Evolutionary conservation across 2,329 filamentous ascomycete genomes (phyloP).

Genomic region (Aspergillus transmontanensis): DNA sequence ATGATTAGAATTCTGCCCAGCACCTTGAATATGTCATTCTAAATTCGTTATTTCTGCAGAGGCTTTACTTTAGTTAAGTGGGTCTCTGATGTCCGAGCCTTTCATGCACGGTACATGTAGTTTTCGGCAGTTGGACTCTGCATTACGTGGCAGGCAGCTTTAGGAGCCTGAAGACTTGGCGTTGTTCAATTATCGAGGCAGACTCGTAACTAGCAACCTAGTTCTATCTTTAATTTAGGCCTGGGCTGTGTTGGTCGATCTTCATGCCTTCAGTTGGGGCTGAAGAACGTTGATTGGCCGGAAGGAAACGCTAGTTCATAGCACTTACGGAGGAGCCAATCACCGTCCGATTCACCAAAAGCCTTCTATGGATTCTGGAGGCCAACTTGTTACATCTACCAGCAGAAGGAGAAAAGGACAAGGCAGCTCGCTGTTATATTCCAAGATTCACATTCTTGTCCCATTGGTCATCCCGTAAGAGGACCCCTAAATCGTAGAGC

Average conservation of each 20-base stretch:
- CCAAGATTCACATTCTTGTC: not conserved
- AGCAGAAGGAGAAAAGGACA: not conserved
- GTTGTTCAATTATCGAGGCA: no score
- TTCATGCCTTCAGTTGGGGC: not conserved
- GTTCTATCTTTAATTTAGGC: not conserved
- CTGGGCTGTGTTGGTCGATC: not conserved
- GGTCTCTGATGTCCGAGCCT: no score
- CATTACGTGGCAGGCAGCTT: no score
- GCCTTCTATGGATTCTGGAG: not conserved
- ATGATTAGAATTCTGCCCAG: not conserved
- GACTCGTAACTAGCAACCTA: no score
- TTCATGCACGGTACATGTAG: no score
- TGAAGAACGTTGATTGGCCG: not conserved
- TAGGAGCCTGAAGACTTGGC: no score
- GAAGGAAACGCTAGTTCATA: not conserved
- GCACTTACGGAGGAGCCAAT: not conserved
- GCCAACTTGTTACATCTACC: not conserved
- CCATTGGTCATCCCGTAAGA: not conserved
- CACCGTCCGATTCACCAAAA: not conserved
- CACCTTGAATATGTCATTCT: not conserved
- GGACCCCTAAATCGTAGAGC: not conserved
- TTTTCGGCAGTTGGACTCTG: no score
- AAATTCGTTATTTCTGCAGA: not conserved
- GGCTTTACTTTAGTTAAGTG: no score
- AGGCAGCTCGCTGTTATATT: not conserved